Conservation (phyloP, 352 stramenopile species). For the Globisporangium echinulatum region DNA sequence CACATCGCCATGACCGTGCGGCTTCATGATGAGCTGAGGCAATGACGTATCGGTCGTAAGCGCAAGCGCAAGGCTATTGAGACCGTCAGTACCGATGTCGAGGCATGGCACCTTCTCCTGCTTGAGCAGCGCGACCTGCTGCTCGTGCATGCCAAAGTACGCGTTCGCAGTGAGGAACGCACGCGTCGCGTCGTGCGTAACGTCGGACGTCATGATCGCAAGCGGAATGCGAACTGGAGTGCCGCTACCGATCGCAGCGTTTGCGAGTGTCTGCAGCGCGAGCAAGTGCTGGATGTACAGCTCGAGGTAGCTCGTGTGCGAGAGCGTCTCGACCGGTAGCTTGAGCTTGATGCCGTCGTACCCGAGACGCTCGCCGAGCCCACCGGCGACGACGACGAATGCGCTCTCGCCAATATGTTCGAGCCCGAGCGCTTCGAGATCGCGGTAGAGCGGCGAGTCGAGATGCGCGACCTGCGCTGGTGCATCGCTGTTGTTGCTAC, state of each 20-base stretch:
- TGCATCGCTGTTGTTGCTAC: constrained; percentile 5
- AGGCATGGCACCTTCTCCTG: constrained; percentile 95
- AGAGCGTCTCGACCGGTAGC: constrained; percentile 91
- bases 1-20: constrained; percentile 98
- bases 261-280: constrained; percentile 69
- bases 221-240: constrained; percentile 72
- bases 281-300: constrained; percentile 93
- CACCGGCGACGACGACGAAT: constrained; percentile 97
- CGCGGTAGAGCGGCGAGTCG: constrained; percentile 28
- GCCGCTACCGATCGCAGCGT: constrained; percentile 6
- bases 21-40: constrained; percentile 87
- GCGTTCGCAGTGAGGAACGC: constrained; percentile 86
- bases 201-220: constrained; percentile 97
- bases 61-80: constrained; percentile 80
- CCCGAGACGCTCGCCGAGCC: constrained; percentile 94
- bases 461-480: constrained; percentile 23
- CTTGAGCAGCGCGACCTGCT: constrained; percentile 94
- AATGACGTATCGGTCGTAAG: constrained; percentile 27
- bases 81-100: constrained; percentile 22
- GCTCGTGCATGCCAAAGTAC: constrained; percentile 92
- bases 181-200: constrained; percentile 91
- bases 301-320: constrained; percentile 88
- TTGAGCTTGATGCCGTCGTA: constrained; percentile 97
- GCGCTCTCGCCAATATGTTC: constrained; percentile 69
- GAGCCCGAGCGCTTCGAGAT: constrained; percentile 44